Evolutionary conservation across 108 stramenopile genomes (phyloP).

Genomic region (Cylindrotheca fusiformis): DNA sequence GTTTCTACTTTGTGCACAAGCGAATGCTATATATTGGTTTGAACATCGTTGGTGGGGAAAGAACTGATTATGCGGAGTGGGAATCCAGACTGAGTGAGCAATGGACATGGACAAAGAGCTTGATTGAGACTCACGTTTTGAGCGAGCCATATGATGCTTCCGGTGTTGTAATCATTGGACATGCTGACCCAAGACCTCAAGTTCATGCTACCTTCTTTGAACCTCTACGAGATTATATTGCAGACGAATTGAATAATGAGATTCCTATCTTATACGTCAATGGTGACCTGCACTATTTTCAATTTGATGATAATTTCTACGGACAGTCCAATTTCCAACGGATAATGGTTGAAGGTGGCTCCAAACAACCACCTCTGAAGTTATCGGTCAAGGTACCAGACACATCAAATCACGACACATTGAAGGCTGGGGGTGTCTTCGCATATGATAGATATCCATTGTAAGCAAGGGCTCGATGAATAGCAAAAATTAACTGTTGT

Average conservation of each 20-base stretch:
- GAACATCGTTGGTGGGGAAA: slow-evolving; percentile 27
- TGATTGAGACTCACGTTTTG: slow-evolving; percentile 9
- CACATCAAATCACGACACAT: background rate
- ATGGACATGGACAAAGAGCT: slow-evolving; percentile 22
- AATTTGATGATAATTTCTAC: slow-evolving; percentile 27
- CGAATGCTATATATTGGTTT: slow-evolving; percentile 34
- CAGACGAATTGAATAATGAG: slow-evolving; percentile 11
- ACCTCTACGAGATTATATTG: slow-evolving; percentile 15
- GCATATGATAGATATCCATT: background rate
- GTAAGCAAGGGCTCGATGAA: background rate
- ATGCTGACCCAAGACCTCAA: slow-evolving; percentile 15
- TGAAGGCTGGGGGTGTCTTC: background rate
- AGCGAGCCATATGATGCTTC: slow-evolving; percentile 3
- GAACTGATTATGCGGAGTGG: slow-evolving; percentile 26
- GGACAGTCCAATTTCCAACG: slow-evolving; percentile 9
- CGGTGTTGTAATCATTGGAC: slow-evolving; percentile 37
- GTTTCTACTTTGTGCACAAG: slow-evolving; percentile 39
- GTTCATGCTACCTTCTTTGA: slow-evolving; percentile 26
- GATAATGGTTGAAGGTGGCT: slow-evolving; percentile 35
- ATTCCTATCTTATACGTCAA: slow-evolving; percentile 35
- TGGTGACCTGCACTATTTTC: slow-evolving; percentile 30
- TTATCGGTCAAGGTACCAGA: slow-evolving; percentile 1
- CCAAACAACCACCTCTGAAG: slow-evolving; percentile 32
- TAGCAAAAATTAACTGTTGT: background rate
- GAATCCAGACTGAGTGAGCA: slow-evolving; percentile 12